These are phyloP conservation scores for Polyporus tsugae DNA, from an alignment of 1,284 basidiomycete genomes.

Conservation along the genomic window DNA sequence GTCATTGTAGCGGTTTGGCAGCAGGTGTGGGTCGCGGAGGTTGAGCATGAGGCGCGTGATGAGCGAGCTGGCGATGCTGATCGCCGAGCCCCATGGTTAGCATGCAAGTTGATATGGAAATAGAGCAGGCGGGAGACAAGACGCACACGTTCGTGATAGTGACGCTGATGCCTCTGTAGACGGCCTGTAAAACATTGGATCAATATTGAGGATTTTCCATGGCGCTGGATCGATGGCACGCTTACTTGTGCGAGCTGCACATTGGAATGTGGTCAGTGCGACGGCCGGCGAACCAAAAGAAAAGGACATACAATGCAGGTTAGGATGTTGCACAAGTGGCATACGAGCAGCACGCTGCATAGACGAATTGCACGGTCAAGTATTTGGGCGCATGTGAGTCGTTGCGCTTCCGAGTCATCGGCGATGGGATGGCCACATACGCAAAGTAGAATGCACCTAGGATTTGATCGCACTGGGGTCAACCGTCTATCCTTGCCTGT, in stretches of 20 bases:
- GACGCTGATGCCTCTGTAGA: constrained; percentile 7
- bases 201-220: neutral
- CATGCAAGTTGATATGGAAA: too few species aligned
- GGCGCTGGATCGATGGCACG: neutral
- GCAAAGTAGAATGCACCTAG: constrained; percentile 10
- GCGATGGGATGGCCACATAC: neutral
- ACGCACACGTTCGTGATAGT: constrained; percentile 12
- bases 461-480: neutral
- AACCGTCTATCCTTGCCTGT: neutral
- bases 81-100: neutral
- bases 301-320: constrained; percentile 1
- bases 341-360: neutral
- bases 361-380: neutral
- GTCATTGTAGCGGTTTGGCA: neutral
- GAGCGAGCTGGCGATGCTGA: constrained; percentile 4
- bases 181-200: neutral
- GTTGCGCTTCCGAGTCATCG: neutral
- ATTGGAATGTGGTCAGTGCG: neutral
- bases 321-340: constrained; percentile 7
- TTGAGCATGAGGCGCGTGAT: constrained; percentile 14
- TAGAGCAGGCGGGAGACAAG: too few species aligned
- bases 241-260: constrained; percentile 1
- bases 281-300: neutral
- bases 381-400: neutral
- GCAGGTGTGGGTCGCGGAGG: constrained; percentile 6